Percentiles rank a stretch among this genome's conserved stretches.
These are phyloP conservation scores for Colletotrichum sansevieriae DNA, from an alignment of 2,329 filamentous ascomycete genomes.

Conservation along the genomic window DNA sequence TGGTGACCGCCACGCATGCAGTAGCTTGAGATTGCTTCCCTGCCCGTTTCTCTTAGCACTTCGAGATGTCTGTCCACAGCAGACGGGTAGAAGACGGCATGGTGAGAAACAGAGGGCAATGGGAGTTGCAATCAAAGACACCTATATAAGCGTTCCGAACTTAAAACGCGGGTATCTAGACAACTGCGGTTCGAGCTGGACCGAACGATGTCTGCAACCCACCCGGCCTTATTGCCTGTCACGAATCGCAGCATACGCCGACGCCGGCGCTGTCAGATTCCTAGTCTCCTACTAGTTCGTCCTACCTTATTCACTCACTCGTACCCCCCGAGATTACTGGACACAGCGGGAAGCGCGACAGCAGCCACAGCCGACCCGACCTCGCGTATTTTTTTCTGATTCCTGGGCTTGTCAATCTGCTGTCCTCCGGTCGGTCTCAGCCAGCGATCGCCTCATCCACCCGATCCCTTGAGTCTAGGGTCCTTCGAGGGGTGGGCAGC, in stretches of 20 bases:
- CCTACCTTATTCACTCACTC: conserved; percentile 16
- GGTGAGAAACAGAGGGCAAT: too few species aligned
- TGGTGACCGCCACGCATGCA: too few species aligned
- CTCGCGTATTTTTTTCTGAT: conserved; percentile 20
- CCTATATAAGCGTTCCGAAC: not conserved
- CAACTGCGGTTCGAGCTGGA: not conserved
- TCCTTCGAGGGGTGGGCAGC: conserved; percentile 5
- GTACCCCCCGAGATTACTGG: not conserved
- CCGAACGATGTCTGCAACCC: conserved; percentile 17
- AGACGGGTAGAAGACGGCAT: too few species aligned
- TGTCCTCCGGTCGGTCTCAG: conserved; percentile 28
- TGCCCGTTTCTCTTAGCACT: too few species aligned
- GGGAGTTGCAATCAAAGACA: not conserved
- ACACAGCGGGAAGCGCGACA: conserved; percentile 1
- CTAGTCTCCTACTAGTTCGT: conserved; percentile 24
- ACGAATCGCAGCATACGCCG: conserved; percentile 27
- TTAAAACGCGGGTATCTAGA: not conserved
- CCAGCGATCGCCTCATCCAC: conserved; percentile 40
- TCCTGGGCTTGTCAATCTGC: conserved; percentile 14
- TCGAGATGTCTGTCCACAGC: too few species aligned
- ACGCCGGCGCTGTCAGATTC: conserved; percentile 28
- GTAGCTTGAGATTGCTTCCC: too few species aligned
- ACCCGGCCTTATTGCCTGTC: not conserved
- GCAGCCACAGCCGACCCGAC: conserved; percentile 7
- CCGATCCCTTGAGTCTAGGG: conserved; percentile 27